Evolutionary conservation across 768 basidiomycete species (phyloP), one percentile per base, ranked within the genome.

Genomic region (Dioszegia aurantiaca): DNA sequence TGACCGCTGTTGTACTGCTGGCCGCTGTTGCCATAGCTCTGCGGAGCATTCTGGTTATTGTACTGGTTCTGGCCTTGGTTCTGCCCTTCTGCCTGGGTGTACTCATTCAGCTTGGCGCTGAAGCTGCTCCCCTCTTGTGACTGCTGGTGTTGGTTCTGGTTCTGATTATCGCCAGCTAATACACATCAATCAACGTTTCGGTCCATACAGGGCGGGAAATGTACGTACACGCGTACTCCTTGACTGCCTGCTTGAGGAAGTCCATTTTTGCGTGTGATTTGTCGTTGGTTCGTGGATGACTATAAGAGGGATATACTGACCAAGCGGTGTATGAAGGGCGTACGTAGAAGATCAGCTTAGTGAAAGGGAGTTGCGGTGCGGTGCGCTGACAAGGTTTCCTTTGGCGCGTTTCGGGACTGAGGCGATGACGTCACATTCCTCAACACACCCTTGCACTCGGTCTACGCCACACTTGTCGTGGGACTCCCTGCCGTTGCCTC

Each of bases 201-300:
- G 33, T n/a, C 16, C 26, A 26, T 19, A 4, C 3, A 37, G 36
- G 31, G 33, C 16, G 24, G 11, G 14, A 16, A 9, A 9, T 2
- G 36, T 4, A 28, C 54, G 28, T 45, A 43, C 54, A 55, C 27
- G 54, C 83, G 75, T 89, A 75, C 76, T 88, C 86, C 10, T 87
- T 12, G 31, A 45, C 89, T 64, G 89, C 74, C 58, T 83, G 83
- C 36, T 87, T 81, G 67, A 89, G 82, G 58, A 73, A 80, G 60
- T 88, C 87, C 88, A 68, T 68, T 17, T 31, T 61, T 46, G 33
- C 23, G 55, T n/a, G 55, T 56, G 31, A 19, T 47, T 43, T 51
- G 40, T 33, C 14, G 33, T 43, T 11, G 30, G n/a, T n/a, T n/a
- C n/a, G n/a, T n/a, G n/a, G n/a, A n/a, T n/a, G n/a, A n/a, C n/a